These are phyloP conservation scores for Pelargonium australe DNA, from an alignment of 441 rosid species.

Conservation along the genomic window DNA sequence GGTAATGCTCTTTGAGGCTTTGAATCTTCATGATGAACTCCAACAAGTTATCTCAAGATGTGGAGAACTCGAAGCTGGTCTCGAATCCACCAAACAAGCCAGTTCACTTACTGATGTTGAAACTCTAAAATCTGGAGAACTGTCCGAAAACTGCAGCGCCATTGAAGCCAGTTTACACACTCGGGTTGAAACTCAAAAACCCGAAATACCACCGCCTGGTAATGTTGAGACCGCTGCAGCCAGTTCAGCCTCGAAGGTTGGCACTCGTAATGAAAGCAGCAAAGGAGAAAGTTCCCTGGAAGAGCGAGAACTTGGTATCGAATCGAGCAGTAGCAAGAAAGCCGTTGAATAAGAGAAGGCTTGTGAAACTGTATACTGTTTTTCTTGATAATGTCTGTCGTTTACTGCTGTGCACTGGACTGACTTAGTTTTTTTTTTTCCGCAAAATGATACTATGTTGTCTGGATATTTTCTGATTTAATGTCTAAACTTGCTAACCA, in stretches of 20 bases:
- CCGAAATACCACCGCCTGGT: no score
- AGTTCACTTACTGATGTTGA: conserved; percentile 9
- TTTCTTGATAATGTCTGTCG: background rate
- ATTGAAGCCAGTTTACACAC: background rate
- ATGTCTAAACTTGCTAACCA: no score
- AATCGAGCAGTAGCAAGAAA: conserved; percentile 20
- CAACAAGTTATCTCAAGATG: conserved; percentile 44
- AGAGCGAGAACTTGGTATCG: conserved; percentile 6
- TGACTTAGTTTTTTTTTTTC: no score
- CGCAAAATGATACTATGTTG: no score
- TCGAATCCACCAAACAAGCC: conserved; percentile 11
- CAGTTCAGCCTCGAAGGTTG: background rate
- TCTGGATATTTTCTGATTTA: no score
- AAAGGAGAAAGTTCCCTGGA: conserved; percentile 11
- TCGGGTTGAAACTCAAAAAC: no score
- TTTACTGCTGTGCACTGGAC: no score
- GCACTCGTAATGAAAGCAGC: conserved; percentile 7
- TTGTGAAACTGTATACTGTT: background rate
- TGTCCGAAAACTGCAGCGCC: background rate
- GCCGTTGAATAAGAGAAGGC: conserved; percentile 9
- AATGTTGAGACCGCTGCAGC: background rate
- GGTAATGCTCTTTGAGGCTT: conserved; percentile 70
- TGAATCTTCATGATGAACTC: conserved; percentile 68
- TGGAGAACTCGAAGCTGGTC: conserved; percentile 36
- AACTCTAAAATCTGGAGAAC: conserved; percentile 1